Evolutionary conservation across 2,329 filamentous ascomycete species (phyloP).

Genomic region (Cercospora citrullina): DNA sequence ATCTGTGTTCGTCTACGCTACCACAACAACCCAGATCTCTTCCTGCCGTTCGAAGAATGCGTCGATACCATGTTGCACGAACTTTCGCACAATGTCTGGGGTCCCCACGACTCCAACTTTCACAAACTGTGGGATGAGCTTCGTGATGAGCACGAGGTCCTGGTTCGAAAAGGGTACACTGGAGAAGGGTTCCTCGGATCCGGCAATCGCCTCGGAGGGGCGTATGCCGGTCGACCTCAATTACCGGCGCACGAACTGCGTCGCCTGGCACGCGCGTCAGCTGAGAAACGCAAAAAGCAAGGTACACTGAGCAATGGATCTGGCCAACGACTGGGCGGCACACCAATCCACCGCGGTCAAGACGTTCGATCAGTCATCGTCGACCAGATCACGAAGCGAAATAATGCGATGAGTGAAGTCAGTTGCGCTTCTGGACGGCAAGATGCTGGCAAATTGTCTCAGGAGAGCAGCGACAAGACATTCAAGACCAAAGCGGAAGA

Average conservation of each 20-base stretch:
- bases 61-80: conserved; percentile 94
- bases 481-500: conserved; percentile 84
- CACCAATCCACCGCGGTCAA: conserved; percentile 54
- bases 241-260: conserved; percentile 71
- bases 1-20: conserved; percentile 83
- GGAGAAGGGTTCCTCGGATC: conserved; percentile 83
- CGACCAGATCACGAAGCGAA: conserved; percentile 65
- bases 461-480: conserved; percentile 68
- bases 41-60: conserved; percentile 76
- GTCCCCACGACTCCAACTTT: conserved; percentile 80
- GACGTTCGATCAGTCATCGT: conserved; percentile 73
- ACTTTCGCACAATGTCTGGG: conserved; percentile 82
- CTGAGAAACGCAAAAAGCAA: conserved; percentile 63
- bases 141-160: conserved; percentile 76
- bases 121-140: conserved; percentile 87
- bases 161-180: conserved; percentile 79
- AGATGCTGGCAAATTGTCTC: conserved; percentile 64
- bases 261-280: conserved; percentile 65
- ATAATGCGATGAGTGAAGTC: conserved; percentile 60
- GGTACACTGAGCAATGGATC: conserved; percentile 57
- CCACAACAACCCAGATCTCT: conserved; percentile 70
- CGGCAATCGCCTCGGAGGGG: conserved; percentile 72
- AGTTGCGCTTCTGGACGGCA: conserved; percentile 70
- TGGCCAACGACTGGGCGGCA: conserved; percentile 72
- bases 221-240: conserved; percentile 46